phyloP scores from a whole-genome alignment of 495 filamentous ascomycete genomes.

The Neurospora sp. region DNA sequence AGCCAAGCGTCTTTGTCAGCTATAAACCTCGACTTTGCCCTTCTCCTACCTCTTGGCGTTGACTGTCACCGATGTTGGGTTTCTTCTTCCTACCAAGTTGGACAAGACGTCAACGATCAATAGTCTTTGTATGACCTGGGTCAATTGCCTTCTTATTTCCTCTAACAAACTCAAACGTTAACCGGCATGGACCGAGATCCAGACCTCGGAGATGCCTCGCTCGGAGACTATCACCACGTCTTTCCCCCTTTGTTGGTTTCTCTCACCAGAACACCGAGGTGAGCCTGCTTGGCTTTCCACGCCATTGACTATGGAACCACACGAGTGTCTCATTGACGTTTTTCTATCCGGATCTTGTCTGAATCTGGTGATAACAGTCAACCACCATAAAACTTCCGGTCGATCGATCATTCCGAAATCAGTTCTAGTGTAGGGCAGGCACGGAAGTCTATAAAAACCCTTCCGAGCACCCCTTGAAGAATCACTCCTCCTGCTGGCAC shows the following conservation, averaged over 20 bases:
- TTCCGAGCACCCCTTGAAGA: background rate
- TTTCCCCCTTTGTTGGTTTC: background rate
- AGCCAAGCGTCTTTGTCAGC: background rate
- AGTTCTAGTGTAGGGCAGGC: background rate
- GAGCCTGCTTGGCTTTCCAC: background rate
- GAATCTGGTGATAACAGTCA: background rate
- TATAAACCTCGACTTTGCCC: background rate
- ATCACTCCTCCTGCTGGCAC: background rate
- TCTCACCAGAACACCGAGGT: background rate
- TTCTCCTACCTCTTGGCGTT: background rate
- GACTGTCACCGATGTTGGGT: background rate
- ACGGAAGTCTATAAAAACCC: background rate
- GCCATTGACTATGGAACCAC: background rate
- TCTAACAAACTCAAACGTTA: background rate
- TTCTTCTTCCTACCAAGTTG: background rate
- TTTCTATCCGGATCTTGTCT: background rate
- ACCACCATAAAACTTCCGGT: background rate
- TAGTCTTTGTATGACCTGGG: background rate
- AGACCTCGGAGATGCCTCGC: background rate
- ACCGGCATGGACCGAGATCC: background rate
- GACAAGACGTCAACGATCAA: background rate
- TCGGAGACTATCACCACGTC: background rate
- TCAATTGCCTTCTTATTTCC: background rate
- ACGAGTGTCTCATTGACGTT: background rate
- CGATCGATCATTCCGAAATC: background rate